Evolutionary conservation across 805 yeast genomes (phyloP), one percentile per base, ranked within the genome.

Genomic region (Monosporozyma aerobia): DNA sequence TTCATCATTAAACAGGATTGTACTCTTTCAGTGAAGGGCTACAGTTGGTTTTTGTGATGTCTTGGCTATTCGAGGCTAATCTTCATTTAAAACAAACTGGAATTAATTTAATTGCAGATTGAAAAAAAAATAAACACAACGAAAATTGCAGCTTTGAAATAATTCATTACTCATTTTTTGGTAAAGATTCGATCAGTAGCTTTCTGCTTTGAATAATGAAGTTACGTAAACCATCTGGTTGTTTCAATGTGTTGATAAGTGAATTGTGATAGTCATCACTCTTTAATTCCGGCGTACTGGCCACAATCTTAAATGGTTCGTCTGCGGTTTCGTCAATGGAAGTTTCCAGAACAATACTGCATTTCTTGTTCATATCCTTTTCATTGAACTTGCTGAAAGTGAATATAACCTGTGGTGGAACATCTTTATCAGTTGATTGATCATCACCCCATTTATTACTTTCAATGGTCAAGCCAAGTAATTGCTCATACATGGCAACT

Each of bases 381-480:
- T 76, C 69, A 55, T 77, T 79, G 16, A 82, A 68, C 48, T 77
- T 77, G 1, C 63, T 63, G 59, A 82, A 83, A 2, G 70, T 66
- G 59, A 83, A 79, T 53, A 65, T 68, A 10, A 43, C 45, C 25
- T 23, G 30, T 5, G 45, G 45, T 23, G 45, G 30, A 2, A 30
- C 25, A 29, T 9, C 49, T 68, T 66, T 41, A 68, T 70, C 7
- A 73, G 61, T 41, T 62, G 63, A 23, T 55, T 27, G 29, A 27
- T 57, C 27, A 72, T 63, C 55, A 39, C 14, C 45, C 45, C 45
- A 43, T 43, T 69, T 65, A 1, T 78, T 64, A 3, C 81, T 81
- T 51, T 77, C 80, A 19, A 83, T 74, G 37, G 69, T 69, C 52
- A 83, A 61, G 1, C 89, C 88, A 45, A 82, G 67, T 48, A 79